Percentiles rank a stretch among this genome's conserved stretches.
Conservation (phyloP, 805 yeast genomes). For the Pichia gijzeniarum region DNA sequence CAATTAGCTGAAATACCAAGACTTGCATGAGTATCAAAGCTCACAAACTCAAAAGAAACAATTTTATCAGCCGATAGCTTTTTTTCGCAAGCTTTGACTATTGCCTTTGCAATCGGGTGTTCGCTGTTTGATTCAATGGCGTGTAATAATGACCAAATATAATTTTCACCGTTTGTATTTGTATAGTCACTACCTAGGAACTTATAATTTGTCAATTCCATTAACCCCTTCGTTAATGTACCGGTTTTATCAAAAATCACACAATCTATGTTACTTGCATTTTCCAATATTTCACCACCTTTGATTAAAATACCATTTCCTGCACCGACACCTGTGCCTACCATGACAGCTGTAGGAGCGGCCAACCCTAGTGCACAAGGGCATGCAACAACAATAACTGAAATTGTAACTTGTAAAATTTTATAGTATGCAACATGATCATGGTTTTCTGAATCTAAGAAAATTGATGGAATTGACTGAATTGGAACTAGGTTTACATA, state of each 20-base stretch:
- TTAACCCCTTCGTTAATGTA: constrained; percentile 80
- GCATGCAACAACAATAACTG: constrained; percentile 95
- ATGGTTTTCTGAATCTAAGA: constrained; percentile 19
- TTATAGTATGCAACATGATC: constrained; percentile 18
- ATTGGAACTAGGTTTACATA: constrained; percentile 23
- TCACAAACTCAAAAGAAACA: constrained; percentile 22
- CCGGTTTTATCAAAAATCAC: constrained; percentile 94
- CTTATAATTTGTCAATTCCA: constrained; percentile 38
- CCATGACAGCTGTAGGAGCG: constrained; percentile 99
- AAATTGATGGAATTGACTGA: constrained; percentile 23
- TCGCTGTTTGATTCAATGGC: constrained; percentile 66
- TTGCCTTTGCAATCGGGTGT: constrained; percentile 82
- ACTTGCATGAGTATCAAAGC: constrained; percentile 37
- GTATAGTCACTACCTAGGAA: constrained; percentile 13
- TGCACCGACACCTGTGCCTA: constrained; percentile 97
- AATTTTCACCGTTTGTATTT: constrained; percentile 20
- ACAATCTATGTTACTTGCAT: constrained; percentile 53
- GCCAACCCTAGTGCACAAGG: constrained; percentile 98
- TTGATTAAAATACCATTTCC: constrained; percentile 81
- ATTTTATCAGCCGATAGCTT: constrained; percentile 2
- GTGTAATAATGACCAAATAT: constrained; percentile 46
- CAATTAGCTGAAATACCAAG: constrained; percentile 35
- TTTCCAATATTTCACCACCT: constrained; percentile 86
- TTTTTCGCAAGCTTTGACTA: constrained; percentile 33
- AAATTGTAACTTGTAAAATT: constrained; percentile 66